Evolutionary conservation across 2,329 filamentous ascomycete species (phyloP).

Genomic region (Fusarium robinianum): DNA sequence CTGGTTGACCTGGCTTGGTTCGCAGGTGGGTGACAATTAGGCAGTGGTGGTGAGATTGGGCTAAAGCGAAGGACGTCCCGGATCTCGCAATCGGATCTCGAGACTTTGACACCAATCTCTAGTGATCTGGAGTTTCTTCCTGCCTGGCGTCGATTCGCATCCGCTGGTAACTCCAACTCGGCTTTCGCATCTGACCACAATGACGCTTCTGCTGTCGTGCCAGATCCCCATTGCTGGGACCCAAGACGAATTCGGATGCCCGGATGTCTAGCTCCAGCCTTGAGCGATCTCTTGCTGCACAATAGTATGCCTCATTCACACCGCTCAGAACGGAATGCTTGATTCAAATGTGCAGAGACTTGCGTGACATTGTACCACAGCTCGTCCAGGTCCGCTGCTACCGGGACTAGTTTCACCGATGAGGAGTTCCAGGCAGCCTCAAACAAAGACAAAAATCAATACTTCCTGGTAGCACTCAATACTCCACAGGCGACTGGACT

Average conservation of each 20-base stretch:
- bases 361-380: conserved; percentile 23
- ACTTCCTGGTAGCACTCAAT: too few species aligned
- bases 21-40: conserved; percentile 3
- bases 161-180: conserved; percentile 8
- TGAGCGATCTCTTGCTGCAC: conserved; percentile 14
- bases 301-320: conserved; percentile 25
- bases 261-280: not conserved
- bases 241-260: not conserved
- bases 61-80: conserved; percentile 3
- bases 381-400: conserved; percentile 10
- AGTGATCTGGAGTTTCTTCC: conserved; percentile 12
- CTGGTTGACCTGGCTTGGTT: not conserved
- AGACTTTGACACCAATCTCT: conserved; percentile 2
- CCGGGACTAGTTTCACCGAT: conserved; percentile 25
- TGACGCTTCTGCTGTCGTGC: conserved; percentile 5
- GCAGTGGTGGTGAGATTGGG: conserved; percentile 5
- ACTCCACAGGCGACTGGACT: too few species aligned
- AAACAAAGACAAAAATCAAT: not conserved
- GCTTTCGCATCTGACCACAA: conserved; percentile 11
- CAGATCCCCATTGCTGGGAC: not conserved
- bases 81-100: conserved; percentile 3
- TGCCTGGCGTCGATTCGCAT: conserved; percentile 13
- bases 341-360: conserved; percentile 21
- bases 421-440: not conserved
- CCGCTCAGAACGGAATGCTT: conserved; percentile 26